Percentiles rank a stretch among this genome's conserved stretches.
phyloP scores from a whole-genome alignment of 768 basidiomycete genomes.

The Serendipita sp. region DNA sequence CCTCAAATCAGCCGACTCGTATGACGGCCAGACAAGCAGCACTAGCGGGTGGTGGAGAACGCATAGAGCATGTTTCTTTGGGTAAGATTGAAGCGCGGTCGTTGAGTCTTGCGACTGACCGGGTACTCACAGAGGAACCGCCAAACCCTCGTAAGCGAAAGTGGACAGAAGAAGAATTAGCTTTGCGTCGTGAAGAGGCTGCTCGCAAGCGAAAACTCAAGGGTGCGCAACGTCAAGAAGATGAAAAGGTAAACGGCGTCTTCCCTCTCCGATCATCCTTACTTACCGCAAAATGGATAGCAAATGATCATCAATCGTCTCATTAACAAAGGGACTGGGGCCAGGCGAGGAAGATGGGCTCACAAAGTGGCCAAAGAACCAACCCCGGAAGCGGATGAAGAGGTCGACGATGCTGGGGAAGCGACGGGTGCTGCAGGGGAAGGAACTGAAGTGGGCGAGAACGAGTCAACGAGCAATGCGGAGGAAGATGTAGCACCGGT shows the following conservation, averaged over 20 bases:
- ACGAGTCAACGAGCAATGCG: neutral
- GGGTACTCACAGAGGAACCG: neutral
- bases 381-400: constrained; percentile 1
- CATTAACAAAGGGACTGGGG: constrained; percentile 2
- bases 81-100: neutral
- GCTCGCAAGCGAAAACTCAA: constrained; percentile 1
- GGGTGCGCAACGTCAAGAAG: neutral
- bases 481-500: neutral
- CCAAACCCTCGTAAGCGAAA: constrained; percentile 3
- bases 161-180: constrained; percentile 4
- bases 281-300: neutral
- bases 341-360: constrained; percentile 2
- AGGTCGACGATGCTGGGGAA: neutral
- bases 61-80: constrained; percentile 1
- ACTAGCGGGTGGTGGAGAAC: neutral
- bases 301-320: constrained; percentile 8
- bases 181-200: constrained; percentile 4
- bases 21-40: neutral
- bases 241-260: neutral
- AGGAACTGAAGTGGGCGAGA: constrained; percentile 1
- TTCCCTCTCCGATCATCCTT: too few relatives aligned
- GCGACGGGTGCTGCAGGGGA: constrained; percentile 2
- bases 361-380: constrained; percentile 3
- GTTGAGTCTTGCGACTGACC: too few relatives aligned
- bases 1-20: neutral